A percentile compares a stretch with the other conserved stretches of the same genome.
phyloP scores from a whole-genome alignment of 495 filamentous ascomycete species.

The Aspergillus egyptiacus region DNA sequence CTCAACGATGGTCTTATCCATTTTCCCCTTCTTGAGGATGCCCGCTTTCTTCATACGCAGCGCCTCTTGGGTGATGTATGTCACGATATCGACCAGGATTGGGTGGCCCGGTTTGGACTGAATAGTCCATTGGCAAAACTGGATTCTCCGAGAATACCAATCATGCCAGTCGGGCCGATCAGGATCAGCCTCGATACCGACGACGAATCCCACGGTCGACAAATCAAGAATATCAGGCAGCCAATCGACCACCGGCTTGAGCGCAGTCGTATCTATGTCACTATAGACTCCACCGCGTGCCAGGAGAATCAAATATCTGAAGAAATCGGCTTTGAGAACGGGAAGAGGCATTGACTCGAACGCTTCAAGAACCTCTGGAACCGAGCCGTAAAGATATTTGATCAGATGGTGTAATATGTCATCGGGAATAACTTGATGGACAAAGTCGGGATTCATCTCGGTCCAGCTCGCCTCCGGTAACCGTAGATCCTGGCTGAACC shows the following conservation, averaged over 20 bases:
- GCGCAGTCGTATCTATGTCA: constrained; percentile 87
- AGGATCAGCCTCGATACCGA: constrained; percentile 95
- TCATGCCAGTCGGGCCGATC: constrained; percentile 87
- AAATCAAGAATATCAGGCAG: constrained; percentile 71
- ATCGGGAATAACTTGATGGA: constrained; percentile 96
- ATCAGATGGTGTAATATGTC: constrained; percentile 74
- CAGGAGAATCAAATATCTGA: constrained; percentile 90
- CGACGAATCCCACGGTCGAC: constrained; percentile 70
- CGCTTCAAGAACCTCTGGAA: constrained; percentile 90
- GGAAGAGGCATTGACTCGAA: constrained; percentile 79
- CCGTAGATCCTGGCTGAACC: constrained; percentile 70
- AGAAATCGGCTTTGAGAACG: constrained; percentile 95
- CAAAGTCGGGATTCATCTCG: constrained; percentile 79
- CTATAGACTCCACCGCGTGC: constrained; percentile 93
- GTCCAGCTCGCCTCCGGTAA: constrained; percentile 87
- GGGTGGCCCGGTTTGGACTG: constrained; percentile 94
- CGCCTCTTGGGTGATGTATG: constrained; percentile 76
- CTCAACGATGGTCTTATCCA: constrained; percentile 81
- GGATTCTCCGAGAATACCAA: constrained; percentile 93
- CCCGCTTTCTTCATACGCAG: constrained; percentile 68
- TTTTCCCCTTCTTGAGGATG: constrained; percentile 54
- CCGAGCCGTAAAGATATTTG: constrained; percentile 74
- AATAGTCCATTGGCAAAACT: constrained; percentile 99
- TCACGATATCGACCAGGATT: constrained; percentile 79
- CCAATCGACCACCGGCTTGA: constrained; percentile 82